Evolutionary conservation across 768 basidiomycete genomes (phyloP), one percentile per base, ranked within the genome.

Genomic region (Cystoderma amianthinum): DNA sequence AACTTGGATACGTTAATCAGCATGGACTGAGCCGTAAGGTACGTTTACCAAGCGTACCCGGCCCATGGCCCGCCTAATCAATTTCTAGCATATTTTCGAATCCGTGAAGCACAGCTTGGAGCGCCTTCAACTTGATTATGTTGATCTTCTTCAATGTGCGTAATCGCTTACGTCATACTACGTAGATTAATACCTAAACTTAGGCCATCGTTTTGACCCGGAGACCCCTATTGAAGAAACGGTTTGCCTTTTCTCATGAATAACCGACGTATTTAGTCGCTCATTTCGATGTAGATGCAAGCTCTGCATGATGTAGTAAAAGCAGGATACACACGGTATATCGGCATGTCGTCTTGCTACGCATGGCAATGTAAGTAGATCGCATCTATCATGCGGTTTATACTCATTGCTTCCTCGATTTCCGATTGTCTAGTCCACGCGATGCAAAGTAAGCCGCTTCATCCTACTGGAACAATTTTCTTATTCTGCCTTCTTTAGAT

Each of bases 141-240:
- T 90, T 50, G 88, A 89, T 51, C 60, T 88, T 1, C 60, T 87
- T 6, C 85, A 88, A 63, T 83, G 82, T 69, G 49, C 45, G 67
- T 43, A 2, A 18, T 17, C n/a, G n/a, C n/a, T n/a, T n/a, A n/a
- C n/a, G n/a, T n/a, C n/a, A n/a, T n/a, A n/a, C n/a, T n/a, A n/a
- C n/a, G n/a, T n/a, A n/a, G n/a, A n/a, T n/a, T n/a, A n/a, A n/a
- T n/a, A n/a, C n/a, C n/a, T n/a, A n/a, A n/a, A n/a, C n/a, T n/a
- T 32, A 74, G 72, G 72, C 50, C 74, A 78, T 53, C 65, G 77
- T 3, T 79, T 79, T 44, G 79, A 80, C 47, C 40, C 59, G 11
- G 61, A 77, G 2, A 80, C 79, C 0, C 78, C 79, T 1, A 76
- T 80, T 20, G 72, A 71, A 32, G 79, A 77, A 50, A 74, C 72